phyloP scores from a whole-genome alignment of 2,329 filamentous ascomycete species.

The Ophiostoma australiae region DNA sequence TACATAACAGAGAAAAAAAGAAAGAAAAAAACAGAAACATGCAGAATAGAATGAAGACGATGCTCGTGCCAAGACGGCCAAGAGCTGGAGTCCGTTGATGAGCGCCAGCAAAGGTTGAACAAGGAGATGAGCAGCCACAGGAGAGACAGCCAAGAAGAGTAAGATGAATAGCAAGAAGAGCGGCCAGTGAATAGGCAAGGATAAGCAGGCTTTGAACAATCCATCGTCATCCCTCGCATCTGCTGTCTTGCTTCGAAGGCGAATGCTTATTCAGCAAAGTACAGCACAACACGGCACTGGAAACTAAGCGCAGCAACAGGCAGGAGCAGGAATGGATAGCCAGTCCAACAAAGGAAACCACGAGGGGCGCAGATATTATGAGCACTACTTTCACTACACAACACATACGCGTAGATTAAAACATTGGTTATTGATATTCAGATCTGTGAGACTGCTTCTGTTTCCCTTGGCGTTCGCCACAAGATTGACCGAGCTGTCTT shows the following conservation, averaged over 20 bases:
- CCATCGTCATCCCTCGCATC: too few species aligned
- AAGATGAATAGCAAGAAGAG: neutral
- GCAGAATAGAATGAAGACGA: neutral
- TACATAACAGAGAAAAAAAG: neutral
- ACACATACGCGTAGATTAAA: too few species aligned
- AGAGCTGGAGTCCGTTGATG: constrained; percentile 7
- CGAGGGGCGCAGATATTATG: too few species aligned
- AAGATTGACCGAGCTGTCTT: too few species aligned
- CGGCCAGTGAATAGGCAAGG: neutral
- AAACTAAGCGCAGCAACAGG: neutral
- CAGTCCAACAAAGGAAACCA: neutral
- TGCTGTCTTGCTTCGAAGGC: too few species aligned
- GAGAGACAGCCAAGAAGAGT: neutral
- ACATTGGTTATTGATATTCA: too few species aligned
- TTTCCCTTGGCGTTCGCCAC: too few species aligned
- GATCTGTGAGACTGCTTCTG: too few species aligned
- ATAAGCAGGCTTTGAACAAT: neutral
- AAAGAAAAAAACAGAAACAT: neutral
- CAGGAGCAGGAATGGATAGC: neutral
- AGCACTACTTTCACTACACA: too few species aligned
- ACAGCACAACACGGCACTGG: neutral
- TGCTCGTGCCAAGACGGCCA: neutral
- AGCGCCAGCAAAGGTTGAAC: neutral
- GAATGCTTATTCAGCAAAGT: neutral
- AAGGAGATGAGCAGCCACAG: neutral